Conservation (phyloP, 371 early-diverging fungal species). For the Chytridium lagenaria region DNA sequence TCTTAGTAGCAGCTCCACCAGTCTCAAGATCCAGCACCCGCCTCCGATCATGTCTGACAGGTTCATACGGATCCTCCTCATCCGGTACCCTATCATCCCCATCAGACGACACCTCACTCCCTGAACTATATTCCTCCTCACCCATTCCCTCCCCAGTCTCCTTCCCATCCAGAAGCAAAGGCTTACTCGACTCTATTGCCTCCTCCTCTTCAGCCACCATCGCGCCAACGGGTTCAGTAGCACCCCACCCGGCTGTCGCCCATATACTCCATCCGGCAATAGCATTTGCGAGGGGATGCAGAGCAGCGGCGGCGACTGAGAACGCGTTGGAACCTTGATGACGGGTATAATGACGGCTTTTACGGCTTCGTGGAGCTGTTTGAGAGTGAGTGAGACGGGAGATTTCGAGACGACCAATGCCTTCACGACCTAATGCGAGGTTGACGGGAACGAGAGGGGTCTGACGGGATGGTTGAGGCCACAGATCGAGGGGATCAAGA, state of each 20-base stretch:
- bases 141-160: slow-evolving; percentile 13
- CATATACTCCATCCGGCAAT: slow-evolving; percentile 21
- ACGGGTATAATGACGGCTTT: background rate
- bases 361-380: background rate
- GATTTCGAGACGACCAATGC: slow-evolving; percentile 37
- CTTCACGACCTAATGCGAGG: slow-evolving; percentile 36
- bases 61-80: slow-evolving; percentile 38
- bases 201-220: slow-evolving; percentile 1
- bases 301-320: background rate
- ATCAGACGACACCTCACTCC: background rate
- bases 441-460: slow-evolving; percentile 29
- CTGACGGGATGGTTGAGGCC: slow-evolving; percentile 35
- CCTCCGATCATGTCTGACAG: slow-evolving; percentile 32
- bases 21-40: slow-evolving; percentile 35
- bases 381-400: slow-evolving; percentile 31
- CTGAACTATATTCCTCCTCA: background rate
- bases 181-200: background rate
- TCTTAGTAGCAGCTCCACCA: slow-evolving; percentile 26
- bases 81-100: slow-evolving; percentile 24
- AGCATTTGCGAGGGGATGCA: slow-evolving; percentile 20
- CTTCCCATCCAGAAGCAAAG: slow-evolving; percentile 8
- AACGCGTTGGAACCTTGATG: background rate
- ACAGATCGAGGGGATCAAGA: slow-evolving; percentile 67
- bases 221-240: slow-evolving; percentile 3
- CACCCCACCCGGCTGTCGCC: slow-evolving; percentile 1